Evolutionary conservation across 345 rosid genomes (phyloP).

Genomic region (Sonneratia caseolaris): DNA sequence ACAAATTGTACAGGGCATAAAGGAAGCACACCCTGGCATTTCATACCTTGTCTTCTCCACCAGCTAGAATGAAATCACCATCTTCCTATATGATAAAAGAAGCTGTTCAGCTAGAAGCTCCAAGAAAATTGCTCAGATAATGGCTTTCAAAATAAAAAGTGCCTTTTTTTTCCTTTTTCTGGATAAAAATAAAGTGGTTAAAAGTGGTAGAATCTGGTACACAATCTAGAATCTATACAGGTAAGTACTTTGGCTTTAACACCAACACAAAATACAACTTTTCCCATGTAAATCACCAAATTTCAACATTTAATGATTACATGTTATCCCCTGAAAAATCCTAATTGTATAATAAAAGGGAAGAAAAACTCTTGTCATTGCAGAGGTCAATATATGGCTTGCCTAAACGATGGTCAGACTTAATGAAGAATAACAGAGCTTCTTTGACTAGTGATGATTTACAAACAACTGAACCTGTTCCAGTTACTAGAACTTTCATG

Average conservation of each 20-base stretch:
- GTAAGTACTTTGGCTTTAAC: too few relatives aligned
- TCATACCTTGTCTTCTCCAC: conserved; percentile 74
- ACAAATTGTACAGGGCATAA: neutral
- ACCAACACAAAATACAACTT: too few relatives aligned
- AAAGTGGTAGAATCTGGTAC: neutral
- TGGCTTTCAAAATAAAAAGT: neutral
- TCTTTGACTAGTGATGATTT: neutral
- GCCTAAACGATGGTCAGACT: neutral
- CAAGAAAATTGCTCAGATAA: neutral
- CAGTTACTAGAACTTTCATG: neutral
- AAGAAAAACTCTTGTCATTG: too few relatives aligned
- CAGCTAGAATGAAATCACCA: conserved; percentile 64
- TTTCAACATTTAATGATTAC: too few relatives aligned
- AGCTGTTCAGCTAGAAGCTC: conserved; percentile 8
- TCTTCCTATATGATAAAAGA: conserved; percentile 63
- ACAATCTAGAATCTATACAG: neutral
- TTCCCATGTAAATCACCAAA: too few relatives aligned
- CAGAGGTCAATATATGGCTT: too few relatives aligned
- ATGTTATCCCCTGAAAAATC: too few relatives aligned
- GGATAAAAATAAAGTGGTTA: neutral
- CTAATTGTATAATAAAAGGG: too few relatives aligned
- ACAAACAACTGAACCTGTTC: neutral
- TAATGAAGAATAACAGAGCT: neutral
- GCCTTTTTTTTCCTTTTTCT: too few relatives aligned
- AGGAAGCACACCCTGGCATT: conserved; percentile 11